Evolutionary conservation across 2,329 filamentous ascomycete species (phyloP).

Genomic region (Claviceps pazoutovae): DNA sequence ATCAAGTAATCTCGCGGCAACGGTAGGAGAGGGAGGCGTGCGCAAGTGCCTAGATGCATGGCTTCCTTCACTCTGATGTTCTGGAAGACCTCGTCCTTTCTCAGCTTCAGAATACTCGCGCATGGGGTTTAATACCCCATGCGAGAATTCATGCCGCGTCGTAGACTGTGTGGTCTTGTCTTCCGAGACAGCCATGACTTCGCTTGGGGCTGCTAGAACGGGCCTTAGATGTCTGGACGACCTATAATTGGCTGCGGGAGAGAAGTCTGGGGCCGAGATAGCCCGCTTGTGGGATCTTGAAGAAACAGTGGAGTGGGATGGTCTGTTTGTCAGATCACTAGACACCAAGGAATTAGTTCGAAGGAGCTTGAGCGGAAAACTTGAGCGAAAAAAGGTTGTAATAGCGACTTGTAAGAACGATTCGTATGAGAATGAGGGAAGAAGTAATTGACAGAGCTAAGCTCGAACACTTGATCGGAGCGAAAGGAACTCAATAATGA

Average conservation of each 20-base stretch:
- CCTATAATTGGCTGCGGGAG: slow-evolving; percentile 9
- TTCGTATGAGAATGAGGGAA: not conserved
- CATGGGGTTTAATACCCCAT: not conserved
- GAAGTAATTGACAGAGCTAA: not conserved
- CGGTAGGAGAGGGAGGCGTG: not conserved
- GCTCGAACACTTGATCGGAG: not conserved
- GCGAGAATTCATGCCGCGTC: not conserved
- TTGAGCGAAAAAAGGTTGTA: too few relatives aligned
- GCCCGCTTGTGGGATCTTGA: slow-evolving; percentile 32
- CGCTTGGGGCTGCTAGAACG: slow-evolving; percentile 9
- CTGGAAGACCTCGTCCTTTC: not conserved
- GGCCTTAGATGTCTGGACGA: slow-evolving; percentile 6
- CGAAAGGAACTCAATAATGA: too few relatives aligned
- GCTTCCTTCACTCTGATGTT: not conserved
- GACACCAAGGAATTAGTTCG: not conserved
- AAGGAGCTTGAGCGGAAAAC: not conserved
- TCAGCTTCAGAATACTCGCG: not conserved
- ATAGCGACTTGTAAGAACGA: not conserved
- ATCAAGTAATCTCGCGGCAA: not conserved
- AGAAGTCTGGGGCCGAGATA: slow-evolving; percentile 34
- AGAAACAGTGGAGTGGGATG: slow-evolving; percentile 8
- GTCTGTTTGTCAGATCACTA: slow-evolving; percentile 11
- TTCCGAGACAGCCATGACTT: slow-evolving; percentile 6
- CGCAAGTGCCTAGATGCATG: not conserved
- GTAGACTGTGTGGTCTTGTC: not conserved